Base-by-base conservation (phyloP, 176 grass and related monocot species). In the Oryza brachyantha region DNA sequence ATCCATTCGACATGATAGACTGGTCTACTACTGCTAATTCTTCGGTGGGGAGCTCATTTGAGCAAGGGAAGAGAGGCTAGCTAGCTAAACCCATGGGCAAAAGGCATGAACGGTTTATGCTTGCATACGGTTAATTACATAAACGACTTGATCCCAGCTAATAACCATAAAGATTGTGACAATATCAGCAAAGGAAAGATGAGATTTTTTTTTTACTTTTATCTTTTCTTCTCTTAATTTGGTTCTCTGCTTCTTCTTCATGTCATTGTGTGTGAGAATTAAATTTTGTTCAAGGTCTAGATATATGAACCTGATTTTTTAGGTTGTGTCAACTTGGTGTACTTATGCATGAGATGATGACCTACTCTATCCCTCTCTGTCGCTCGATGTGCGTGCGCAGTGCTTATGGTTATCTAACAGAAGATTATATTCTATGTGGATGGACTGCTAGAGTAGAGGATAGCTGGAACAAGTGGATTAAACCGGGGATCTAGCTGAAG, bases 1-100 rank as follows among this genome's bases (percentile, higher is more conserved):
- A 92, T 78, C 85, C 86, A 9, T 87, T 99, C 71, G 82, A 82
- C 66, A 85, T 93, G 83, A 80, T 94, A 22, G 92, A 90, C 70
- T 98, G 92, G 92, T 65, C 89, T 76, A 75, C 84, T 72, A 83
- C 81, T 14, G 16, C 87, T 57, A 57, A 57, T 54, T 40, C 65
- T 40, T 85, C 86, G 9, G 90, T 68, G 48, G 80, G 85, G 64
- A 81, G 72, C 76, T 86, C 90, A 14, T 97, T 79, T 68, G 87
- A 80, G 65, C 84, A 85, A 89, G 79, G 55, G 41, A 90, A 81
- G 67, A 84, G 68, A 85, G 66, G 76, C 40, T n/a, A n/a, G n/a
- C n/a, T n/a, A n/a, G n/a, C n/a, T 91, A 83, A 87, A 71, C 77
- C 68, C 50, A 74, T 85, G 81, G 57, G 48, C 6, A 68, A 69